Conservation (phyloP, 179 eudicot genomes). For the Silene noctiflora region DNA sequence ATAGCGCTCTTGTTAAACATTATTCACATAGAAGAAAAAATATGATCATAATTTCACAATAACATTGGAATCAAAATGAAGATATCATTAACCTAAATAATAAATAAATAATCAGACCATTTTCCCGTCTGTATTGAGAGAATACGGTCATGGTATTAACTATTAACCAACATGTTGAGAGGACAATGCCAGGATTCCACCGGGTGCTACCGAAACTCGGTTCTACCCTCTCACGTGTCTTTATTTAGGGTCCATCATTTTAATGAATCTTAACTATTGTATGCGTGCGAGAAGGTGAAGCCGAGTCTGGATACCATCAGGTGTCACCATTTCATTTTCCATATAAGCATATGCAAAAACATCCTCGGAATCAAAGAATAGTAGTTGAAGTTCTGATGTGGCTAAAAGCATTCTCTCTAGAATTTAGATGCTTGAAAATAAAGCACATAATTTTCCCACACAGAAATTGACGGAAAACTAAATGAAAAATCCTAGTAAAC, state of each 20-base stretch:
- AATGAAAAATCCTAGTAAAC: conserved; percentile 7
- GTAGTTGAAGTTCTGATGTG: neutral
- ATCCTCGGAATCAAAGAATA: neutral
- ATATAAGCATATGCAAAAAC: neutral
- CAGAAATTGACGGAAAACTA: neutral
- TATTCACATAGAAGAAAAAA: neutral
- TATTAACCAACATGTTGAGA: no score
- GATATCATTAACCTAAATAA: neutral
- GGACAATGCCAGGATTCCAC: no score
- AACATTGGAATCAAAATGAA: neutral
- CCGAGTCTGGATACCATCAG: no score
- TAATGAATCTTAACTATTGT: no score
- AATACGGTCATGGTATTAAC: no score
- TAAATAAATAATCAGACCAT: neutral
- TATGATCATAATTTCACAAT: neutral
- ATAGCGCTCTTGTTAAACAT: no score
- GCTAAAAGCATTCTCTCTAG: neutral
- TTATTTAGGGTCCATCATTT: no score
- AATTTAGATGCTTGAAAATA: neutral
- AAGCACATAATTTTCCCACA: conserved; percentile 4
- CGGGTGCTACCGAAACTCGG: no score
- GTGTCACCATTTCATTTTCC: neutral
- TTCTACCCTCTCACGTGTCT: no score
- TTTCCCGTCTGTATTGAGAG: neutral
- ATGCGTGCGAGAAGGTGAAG: no score